Base-by-base conservation (phyloP, 1,139 yeast species). In the Geotrichum candidum region DNA sequence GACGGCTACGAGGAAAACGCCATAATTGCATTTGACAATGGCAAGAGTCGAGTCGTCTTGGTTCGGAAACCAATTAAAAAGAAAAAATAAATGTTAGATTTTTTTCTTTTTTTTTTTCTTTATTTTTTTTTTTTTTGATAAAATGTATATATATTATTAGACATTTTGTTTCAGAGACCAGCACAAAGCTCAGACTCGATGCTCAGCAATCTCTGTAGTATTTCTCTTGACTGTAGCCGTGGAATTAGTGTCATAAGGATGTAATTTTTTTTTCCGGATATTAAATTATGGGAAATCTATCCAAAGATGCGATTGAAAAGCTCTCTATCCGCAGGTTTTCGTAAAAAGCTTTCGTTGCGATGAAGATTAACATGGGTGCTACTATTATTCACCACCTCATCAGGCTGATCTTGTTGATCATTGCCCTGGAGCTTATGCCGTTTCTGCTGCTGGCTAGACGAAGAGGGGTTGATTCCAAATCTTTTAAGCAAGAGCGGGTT, bases 11-110 rank as follows among this genome's bases (percentile, higher is more conserved):
- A 73, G 55, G 77, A 74, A 59, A 68, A 65, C 25, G 77, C 73
- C 1, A 74, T 74, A 35, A 64, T 74, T 56, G 72, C 76, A 15
- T 74, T 74, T 66, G 76, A 75, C 35, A 73, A 72, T 18, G 75
- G 75, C 29, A 68, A 70, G 50, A 72, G 71, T 27, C 75, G 74
- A 13, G 74, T 74, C n/a, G 73, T 72, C 55, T 69, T 74, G 23
- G 68, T 73, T 46, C 68, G 74, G 45, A 69, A 71, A 61, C 69
- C 71, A 2, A 56, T 64, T 13, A 72, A 73, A 27, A 66, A 66
- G 64, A 69, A 68, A 64, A 72, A 72, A 65, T 41, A 41, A n/a
- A 9, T 9, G 2, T 9, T 4, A 41, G 23, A 2, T n/a, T 35
- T 35, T 35, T 13, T 13, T 4, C 10, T 35, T 41, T 41, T 5